Base-by-base conservation (phyloP, 1,139 yeast species). In the Saccharomyces uvarum region DNA sequence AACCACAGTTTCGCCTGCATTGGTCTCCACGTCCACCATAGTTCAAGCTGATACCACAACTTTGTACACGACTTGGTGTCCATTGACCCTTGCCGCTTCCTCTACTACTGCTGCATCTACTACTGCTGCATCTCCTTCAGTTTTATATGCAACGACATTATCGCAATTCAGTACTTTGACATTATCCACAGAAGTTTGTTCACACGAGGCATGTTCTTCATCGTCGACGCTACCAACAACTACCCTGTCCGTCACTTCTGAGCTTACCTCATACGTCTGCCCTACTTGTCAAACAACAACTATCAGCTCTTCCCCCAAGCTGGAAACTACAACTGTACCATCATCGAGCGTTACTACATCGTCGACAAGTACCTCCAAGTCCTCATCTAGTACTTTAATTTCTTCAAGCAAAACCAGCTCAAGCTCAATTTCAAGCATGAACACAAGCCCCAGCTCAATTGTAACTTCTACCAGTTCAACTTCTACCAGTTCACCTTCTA, bases 131-230 rank as follows among this genome's bases (percentile, higher is more conserved):
- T 9, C 26, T 11, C 26, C 44, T 38, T 38, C 44, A 16, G 19
- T 38, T 14, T 38, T 24, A 11, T 38, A 38, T 11, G 44, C 44
- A 9, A 11, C 44, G 4, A 38, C 44, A 11, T 19, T 38, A 38
- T 38, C 44, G n/a, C 19, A 13, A 4, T 38, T 38, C 19, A 38
- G 44, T 38, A 38, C 44, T 3, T 38, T 38, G 24, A 38, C 44
- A 13, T 11, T 38, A 56, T 91, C 98, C 48, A 91, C 98, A 2
- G 96, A 87, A 28, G 90, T 81, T 74, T 91, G 98, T 69, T 88
- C 96, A 64, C 91, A 80, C 11, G 96, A 86, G 68, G 86, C 95
- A 62, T 90, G 87, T 65, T 90, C 77, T 53, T 89, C 95, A 54
- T 91, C 93, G 67, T 91, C 97, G 60, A 89, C 47, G n/a, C 19